phyloP scores from a whole-genome alignment of 306 rosid species.

The Erythrophleum fordii region DNA sequence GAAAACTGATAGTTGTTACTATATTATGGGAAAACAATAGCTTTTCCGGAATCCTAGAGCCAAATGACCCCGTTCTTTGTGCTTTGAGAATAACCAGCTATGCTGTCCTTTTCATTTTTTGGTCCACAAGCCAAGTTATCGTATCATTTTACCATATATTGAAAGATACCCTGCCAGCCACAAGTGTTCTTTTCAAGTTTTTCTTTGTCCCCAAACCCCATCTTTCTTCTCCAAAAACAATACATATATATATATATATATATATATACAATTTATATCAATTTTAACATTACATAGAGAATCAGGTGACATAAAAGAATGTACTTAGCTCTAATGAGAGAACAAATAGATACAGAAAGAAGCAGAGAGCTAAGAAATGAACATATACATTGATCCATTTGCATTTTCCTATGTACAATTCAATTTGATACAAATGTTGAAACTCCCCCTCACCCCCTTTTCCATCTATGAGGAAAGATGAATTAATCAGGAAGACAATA shows the following conservation, averaged over 20 bases:
- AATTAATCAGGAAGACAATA: slow-evolving; percentile 9
- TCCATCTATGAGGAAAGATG: not conserved
- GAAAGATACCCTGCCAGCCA: slow-evolving; percentile 12
- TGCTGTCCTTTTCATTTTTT: not conserved
- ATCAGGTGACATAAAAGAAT: not conserved
- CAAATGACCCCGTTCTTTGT: not conserved
- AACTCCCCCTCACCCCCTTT: not conserved
- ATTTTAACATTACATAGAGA: not conserved
- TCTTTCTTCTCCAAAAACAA: not conserved
- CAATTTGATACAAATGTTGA: slow-evolving; percentile 20
- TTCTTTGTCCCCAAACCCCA: not conserved
- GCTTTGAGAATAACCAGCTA: not conserved
- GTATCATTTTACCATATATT: not conserved
- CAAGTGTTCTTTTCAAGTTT: slow-evolving; percentile 26
- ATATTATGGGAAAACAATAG: not conserved
- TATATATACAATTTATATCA: not conserved
- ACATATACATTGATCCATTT: slow-evolving; percentile 40
- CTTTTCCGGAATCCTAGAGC: not conserved
- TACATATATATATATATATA: not conserved
- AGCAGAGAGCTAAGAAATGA: slow-evolving; percentile 9
- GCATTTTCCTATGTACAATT: slow-evolving; percentile 41
- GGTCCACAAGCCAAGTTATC: slow-evolving; percentile 1
- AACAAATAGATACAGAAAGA: not conserved
- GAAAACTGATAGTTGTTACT: not conserved
- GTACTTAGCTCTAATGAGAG: not conserved